A percentile compares a stretch with the other conserved stretches of the same genome.
Conservation (phyloP, 805 yeast genomes). For the Candida endomychidarum region DNA sequence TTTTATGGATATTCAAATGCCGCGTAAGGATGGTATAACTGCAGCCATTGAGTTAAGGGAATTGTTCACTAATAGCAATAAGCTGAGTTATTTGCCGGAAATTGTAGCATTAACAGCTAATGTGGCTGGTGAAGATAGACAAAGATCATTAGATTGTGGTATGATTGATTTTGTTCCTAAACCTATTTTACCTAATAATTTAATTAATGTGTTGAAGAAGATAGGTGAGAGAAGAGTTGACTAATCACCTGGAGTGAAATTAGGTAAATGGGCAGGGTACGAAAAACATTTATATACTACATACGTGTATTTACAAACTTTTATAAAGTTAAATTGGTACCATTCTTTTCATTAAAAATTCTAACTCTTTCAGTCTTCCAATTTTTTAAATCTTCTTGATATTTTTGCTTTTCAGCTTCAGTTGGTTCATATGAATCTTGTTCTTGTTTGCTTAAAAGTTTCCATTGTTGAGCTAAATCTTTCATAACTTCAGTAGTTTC, state of each 20-base stretch:
- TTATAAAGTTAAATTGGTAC: constrained; percentile 7
- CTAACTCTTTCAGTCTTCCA: constrained; percentile 33
- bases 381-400: constrained; percentile 20
- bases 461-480: constrained; percentile 32
- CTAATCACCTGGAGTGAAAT: too few species aligned
- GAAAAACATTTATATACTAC: not conserved
- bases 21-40: constrained; percentile 56
- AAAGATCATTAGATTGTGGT: constrained; percentile 46
- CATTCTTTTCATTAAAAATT: constrained; percentile 13
- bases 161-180: constrained; percentile 55
- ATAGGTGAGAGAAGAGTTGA: constrained; percentile 15
- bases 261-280: too few species aligned
- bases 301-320: not conserved
- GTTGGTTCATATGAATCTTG: constrained; percentile 25
- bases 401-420: constrained; percentile 20
- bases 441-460: constrained; percentile 25
- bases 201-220: constrained; percentile 34
- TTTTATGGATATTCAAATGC: constrained; percentile 58
- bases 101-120: constrained; percentile 52
- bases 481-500: constrained; percentile 22
- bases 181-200: constrained; percentile 49
- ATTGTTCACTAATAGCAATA: constrained; percentile 24
- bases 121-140: constrained; percentile 54
- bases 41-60: constrained; percentile 42
- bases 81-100: constrained; percentile 27